Evolutionary conservation across 2,329 filamentous ascomycete species (phyloP), one percentile per base, ranked within the genome.

Genomic region (Talaromyces sp.): DNA sequence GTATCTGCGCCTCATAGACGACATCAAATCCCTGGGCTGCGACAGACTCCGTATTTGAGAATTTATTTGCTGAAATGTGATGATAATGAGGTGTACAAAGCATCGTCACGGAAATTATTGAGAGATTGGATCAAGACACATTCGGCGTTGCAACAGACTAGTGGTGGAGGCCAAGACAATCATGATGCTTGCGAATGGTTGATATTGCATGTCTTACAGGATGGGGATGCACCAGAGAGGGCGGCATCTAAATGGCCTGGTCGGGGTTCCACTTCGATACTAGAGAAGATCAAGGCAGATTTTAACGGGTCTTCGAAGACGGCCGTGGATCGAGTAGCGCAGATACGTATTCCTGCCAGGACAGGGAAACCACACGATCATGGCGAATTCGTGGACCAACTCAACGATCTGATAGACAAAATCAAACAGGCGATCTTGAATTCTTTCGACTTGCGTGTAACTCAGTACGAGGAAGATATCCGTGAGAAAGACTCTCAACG

Each of bases 141-240:
- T 62, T 85, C 87, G 0, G 81, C 84, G 0, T 77, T 83, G 0
- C 78, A 84, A 1, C 77, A 82, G 58, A 63, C 70, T 10, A 63
- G 71, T 58, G 89, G 80, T 67, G 33, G 33, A 10, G 86, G 84
- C 19, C 87, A 91, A 67, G 93, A 97, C 69, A 94, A 95, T 62
- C 94, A 99, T 69, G 93, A 99, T 77, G 93, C 94, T 0, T 96
- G 89, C 65, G 94, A 99, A 73, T 97, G 92, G 89, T 79, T 99
- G 63, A 89, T 99, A 56, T 70, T 99, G 21, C 94, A 99, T 71
- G 89, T 99, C 25, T 89, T 97, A 11, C 92, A 93, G 13, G 92
- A 96, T 62, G 89, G 86, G 1, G 66, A 80, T 67, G 75, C 79
- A 25, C 77, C 84, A 2, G 91, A 96, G 63, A 89, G 89, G 69